A percentile compares a stretch with the other conserved stretches of the same genome.
Evolutionary conservation across 352 stramenopile species (phyloP).

Genomic region (Pythium aristosporum): DNA sequence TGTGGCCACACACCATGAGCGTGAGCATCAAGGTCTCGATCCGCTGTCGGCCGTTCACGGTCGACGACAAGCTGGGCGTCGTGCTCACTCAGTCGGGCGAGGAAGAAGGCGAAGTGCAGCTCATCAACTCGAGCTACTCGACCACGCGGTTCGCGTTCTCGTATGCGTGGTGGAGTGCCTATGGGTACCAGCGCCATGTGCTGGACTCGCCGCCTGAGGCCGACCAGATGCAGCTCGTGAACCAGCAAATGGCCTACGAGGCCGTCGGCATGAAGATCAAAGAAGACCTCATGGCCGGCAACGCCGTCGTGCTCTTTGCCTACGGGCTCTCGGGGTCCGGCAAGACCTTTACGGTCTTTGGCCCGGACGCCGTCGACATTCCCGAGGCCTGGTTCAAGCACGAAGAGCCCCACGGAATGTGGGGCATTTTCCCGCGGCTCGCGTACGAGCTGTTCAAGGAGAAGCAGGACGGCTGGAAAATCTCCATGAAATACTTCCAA

Average conservation of each 20-base stretch:
- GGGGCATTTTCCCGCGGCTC: slow-evolving; percentile 91
- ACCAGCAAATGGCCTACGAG: slow-evolving; percentile 90
- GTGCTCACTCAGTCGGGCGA: slow-evolving; percentile 89
- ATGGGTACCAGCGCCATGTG: slow-evolving; percentile 90
- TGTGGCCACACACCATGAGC: slow-evolving; percentile 47
- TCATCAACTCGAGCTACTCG: slow-evolving; percentile 93
- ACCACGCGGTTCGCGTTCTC: slow-evolving; percentile 92
- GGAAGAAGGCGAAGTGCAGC: slow-evolving; percentile 92
- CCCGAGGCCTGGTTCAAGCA: slow-evolving; percentile 95
- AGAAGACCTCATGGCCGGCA: slow-evolving; percentile 84
- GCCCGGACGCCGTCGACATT: slow-evolving; percentile 90
- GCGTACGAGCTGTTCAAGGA: slow-evolving; percentile 94
- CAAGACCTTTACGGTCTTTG: slow-evolving; percentile 95
- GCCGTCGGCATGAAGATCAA: slow-evolving; percentile 92
- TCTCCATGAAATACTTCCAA: slow-evolving; percentile 98
- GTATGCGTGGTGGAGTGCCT: slow-evolving; percentile 94
- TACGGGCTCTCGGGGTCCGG: slow-evolving; percentile 91
- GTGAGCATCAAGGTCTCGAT: slow-evolving; percentile 91
- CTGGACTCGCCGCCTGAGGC: slow-evolving; percentile 55
- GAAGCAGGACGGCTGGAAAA: slow-evolving; percentile 95
- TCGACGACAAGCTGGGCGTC: slow-evolving; percentile 90
- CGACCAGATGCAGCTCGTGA: slow-evolving; percentile 87
- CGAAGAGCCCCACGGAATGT: slow-evolving; percentile 84
- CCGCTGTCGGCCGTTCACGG: slow-evolving; percentile 85
- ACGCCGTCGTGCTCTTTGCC: slow-evolving; percentile 93